Base-by-base conservation (phyloP, 768 basidiomycete species). In the Agaricus sinodeliciosus region DNA sequence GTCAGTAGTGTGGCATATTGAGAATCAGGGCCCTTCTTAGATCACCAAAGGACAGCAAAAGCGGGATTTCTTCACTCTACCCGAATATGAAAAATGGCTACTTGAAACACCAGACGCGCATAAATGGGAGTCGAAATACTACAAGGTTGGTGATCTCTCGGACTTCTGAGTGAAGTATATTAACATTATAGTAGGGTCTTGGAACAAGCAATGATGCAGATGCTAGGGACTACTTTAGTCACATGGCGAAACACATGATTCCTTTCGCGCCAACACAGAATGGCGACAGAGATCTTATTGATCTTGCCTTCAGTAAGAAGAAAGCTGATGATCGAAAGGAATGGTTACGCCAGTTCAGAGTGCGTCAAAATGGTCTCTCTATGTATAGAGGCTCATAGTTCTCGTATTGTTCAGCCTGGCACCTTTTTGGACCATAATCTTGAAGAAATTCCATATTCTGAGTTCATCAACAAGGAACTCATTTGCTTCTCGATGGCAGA, bases 401-500 rank as follows among this genome's bases (percentile, higher is more conserved):
- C 53, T 9, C 8, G 11, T 25, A 43, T 37, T 9, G 26, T 39
- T 34, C 58, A 94, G 90, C 91, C 94, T 37, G 96, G 96, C 26
- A 98, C 96, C 1, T 97, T 76, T 68, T 75, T 99, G 45, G 85
- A 98, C 64, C 95, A 99, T 67, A 80, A 84, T 53, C 78, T 89
- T 28, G 82, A 86, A 42, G 85, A 91, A 61, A 89, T 99, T 56
- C 81, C 90, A 0, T 90, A 85, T 65, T 80, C 87, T 0, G 94
- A 99, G 62, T 99, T 99, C 66, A 95, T 99, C 72, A 97, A 99
- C 75, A 91, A 84, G 69, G 96, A 99, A 64, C 72, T 99, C 43
- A 97, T 99, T 55, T 77, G 97, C 25, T 99, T 97, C 78, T 99
- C 96, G 1, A 97, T 98, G 92, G 96, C 96, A 3, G 96, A 99